Evolutionary conservation across 768 basidiomycete species (phyloP), one percentile per base, ranked within the genome.

Genomic region (Naganishia randhawae): DNA sequence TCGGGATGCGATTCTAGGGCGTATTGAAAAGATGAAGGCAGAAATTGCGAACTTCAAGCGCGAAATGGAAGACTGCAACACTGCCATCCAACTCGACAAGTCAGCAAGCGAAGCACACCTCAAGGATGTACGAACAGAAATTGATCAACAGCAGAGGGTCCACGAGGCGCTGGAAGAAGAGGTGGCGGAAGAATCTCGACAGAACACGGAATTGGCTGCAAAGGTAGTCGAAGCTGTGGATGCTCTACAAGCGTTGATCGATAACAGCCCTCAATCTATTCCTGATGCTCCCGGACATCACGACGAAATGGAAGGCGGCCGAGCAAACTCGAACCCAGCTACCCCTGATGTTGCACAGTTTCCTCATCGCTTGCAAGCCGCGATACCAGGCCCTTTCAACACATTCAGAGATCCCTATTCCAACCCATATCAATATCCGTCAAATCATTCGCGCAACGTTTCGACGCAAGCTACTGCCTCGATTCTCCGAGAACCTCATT

Each of bases 201-300:
- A 82, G 41, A 71, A 78, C 33, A 81, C 80, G 55, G 82, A 83
- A 68, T 72, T 90, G 71, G 88, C 89, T 72, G 84, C 87, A 54
- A 84, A 84, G 57, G 82, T 84, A 13, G 82, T 87, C 29, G 89
- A 92, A 76, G 89, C 89, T 61, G 82, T 86, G 17, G 82, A 90
- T 22, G 80, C 83, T 52, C 83, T 85, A 11, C 82, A 93, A 78
- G 87, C 87, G 54, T 84, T 82, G 73, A 83, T 92, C 39, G 83
- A 84, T 35, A 83, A 84, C 71, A 83, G 83, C 65, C 80, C 93
- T 66, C 83, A 80, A 70, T 76, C 79, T n/a, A 82, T 85, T 14
- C 4, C 39, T 13, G 31, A 61, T 9, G 19, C 1, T 29, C 57
- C 25, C 7, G 57, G 39, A 42, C 35, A 61, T 9, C 37, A 39